Evolutionary conservation across 2,329 filamentous ascomycete species (phyloP), one percentile per base, ranked within the genome.

Genomic region (Penicillium concentricum): DNA sequence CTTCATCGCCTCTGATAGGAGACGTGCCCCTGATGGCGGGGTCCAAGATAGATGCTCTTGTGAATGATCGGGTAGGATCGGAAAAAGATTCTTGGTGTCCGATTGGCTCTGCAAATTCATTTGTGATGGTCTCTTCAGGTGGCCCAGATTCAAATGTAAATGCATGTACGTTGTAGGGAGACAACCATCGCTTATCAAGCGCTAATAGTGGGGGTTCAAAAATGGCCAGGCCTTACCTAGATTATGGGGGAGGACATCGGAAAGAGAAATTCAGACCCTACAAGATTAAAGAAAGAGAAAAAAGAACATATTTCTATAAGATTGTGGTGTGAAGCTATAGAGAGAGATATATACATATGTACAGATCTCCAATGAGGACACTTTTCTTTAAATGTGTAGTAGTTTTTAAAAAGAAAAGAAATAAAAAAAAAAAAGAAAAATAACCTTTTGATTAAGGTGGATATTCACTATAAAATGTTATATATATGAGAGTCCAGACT

Each of bases 1-100:
- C 56, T 57, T 58, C 56, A 54, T 52, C 46, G 42, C 56, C 43
- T 55, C 41, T 64, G 59, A 65, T 65, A 63, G 51, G 56, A 62
- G 55, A 37, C 47, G 37, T 42, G 28, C 20, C 13, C 38, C 16
- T 12, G 20, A 30, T 44, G 38, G 54, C 54, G 58, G 53, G 61
- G 62, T 60, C 62, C 56, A 60, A 62, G 58, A 24, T 51, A 13
- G n/a, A 28, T 38, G 26, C 24, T 43, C 42, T 56, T 48, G 37
- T 43, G 28, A 57, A 51, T 58, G 51, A 38, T 37, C 59, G 51
- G 51, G 50, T 45, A 35, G 45, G 44, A 20, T 59, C 57, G 56
- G 60, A 43, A 57, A 54, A 56, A 53, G 34, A 32, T 24, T 51
- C 46, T 38, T 42, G 38, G 45, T 46, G 24, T 43, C 47, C 28